Conservation (phyloP, 108 stramenopile species). For the Cyclotella atomus region DNA sequence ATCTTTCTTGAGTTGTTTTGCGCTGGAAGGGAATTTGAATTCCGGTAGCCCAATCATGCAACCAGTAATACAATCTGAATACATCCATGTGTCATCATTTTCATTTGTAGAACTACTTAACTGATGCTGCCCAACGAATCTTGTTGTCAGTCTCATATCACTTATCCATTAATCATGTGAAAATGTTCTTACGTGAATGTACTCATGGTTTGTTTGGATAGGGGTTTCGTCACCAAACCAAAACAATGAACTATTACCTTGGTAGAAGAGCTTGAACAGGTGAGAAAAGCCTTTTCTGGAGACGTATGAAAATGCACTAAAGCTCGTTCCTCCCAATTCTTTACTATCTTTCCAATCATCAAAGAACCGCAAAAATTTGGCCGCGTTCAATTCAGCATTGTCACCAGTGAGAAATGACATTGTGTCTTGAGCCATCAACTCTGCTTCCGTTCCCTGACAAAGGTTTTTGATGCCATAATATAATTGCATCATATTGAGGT, state of each 20-base stretch:
- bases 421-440: neutral
- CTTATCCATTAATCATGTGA: no score
- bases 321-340: neutral
- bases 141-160: no score
- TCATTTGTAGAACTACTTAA: no score
- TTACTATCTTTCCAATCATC: neutral
- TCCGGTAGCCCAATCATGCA: no score
- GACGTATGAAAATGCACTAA: neutral
- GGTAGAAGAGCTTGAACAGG: neutral
- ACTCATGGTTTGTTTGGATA: no score
- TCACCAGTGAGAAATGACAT: neutral
- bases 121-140: no score
- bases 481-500: neutral
- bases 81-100: no score
- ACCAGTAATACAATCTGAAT: no score
- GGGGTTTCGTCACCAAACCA: no score
- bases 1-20: slow-evolving; percentile 53
- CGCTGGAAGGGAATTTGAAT: slow-evolving; percentile 36
- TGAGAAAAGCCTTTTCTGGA: neutral
- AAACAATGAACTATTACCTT: neutral
- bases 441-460: neutral
- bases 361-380: neutral
- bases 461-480: neutral
- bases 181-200: no score
- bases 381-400: neutral